A percentile compares a stretch with the other conserved stretches of the same genome.
Evolutionary conservation across 1,284 basidiomycete genomes (phyloP).

Genomic region (Sphaerobolus stellatus): DNA sequence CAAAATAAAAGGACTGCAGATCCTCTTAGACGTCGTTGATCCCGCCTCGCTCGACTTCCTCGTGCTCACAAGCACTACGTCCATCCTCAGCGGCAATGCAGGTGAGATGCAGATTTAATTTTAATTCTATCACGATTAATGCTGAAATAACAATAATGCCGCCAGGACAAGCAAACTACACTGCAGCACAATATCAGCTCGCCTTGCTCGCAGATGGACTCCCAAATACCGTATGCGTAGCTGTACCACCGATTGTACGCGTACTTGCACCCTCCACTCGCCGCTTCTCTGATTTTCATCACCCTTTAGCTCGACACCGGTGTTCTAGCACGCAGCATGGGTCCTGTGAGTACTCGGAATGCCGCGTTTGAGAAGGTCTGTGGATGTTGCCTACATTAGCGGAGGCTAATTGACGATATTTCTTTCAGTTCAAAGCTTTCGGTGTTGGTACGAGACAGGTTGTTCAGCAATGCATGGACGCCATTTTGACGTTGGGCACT

Average conservation of each 20-base stretch:
- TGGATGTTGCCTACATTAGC: background rate
- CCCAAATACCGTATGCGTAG: conserved; percentile 12
- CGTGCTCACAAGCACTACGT: conserved; percentile 12
- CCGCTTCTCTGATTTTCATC: background rate
- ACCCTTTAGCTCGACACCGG: conserved; percentile 13
- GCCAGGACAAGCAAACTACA: conserved; percentile 17
- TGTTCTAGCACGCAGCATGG: conserved; percentile 13
- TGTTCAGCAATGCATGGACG: conserved; percentile 13
- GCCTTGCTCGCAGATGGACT: conserved; percentile 14
- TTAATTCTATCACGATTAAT: background rate
- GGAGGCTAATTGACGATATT: background rate
- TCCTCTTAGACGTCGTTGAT: conserved; percentile 14
- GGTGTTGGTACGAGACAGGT: conserved; percentile 11
- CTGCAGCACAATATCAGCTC: conserved; percentile 12
- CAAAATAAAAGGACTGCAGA: conserved; percentile 15
- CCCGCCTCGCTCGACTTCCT: conserved; percentile 15
- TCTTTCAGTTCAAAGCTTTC: conserved; percentile 9
- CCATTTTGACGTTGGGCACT: conserved; percentile 13
- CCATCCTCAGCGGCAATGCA: conserved; percentile 9
- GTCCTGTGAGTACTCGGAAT: conserved; percentile 6
- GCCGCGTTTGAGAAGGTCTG: conserved; percentile 14
- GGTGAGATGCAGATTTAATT: background rate
- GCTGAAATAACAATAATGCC: background rate
- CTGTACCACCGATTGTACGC: conserved; percentile 16
- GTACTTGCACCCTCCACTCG: background rate